Evolutionary conservation across 2,329 filamentous ascomycete species (phyloP).

Genomic region (Epichloe scottii): DNA sequence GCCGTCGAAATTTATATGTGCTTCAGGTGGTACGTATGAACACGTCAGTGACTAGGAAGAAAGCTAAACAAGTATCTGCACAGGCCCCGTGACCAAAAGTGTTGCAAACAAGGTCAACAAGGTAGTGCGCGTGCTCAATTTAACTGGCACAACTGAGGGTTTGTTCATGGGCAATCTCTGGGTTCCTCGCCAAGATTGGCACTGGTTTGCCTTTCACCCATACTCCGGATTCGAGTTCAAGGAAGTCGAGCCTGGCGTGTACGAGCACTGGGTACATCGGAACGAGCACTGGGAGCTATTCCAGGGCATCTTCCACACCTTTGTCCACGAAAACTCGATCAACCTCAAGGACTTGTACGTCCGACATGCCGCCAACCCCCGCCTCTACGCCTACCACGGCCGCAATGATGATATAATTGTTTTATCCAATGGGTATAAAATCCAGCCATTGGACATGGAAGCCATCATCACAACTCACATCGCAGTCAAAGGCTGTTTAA

Average conservation of each 20-base stretch:
- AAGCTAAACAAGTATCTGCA: background rate
- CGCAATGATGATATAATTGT: conserved; percentile 19
- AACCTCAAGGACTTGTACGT: conserved; percentile 20
- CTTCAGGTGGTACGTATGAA: conserved; percentile 16
- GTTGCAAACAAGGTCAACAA: conserved; percentile 19
- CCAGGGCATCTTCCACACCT: conserved; percentile 23
- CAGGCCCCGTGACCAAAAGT: conserved; percentile 16
- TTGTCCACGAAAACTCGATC: conserved; percentile 14
- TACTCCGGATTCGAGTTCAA: conserved; percentile 23
- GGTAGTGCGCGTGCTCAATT: conserved; percentile 19
- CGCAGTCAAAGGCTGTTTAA: conserved; percentile 14
- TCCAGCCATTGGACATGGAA: conserved; percentile 18
- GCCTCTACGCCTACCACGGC: conserved; percentile 19
- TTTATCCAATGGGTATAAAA: conserved; percentile 20
- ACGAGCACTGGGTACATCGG: conserved; percentile 21
- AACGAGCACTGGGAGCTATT: conserved; percentile 18
- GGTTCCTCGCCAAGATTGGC: conserved; percentile 16
- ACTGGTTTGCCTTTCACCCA: conserved; percentile 21
- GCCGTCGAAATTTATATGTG: conserved; percentile 22
- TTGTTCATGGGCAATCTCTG: conserved; percentile 22
- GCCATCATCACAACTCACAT: conserved; percentile 15
- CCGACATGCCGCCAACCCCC: conserved; percentile 14
- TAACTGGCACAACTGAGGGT: conserved; percentile 22
- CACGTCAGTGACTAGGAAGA: background rate
- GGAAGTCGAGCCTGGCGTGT: conserved; percentile 16